Evolutionary conservation across 2,329 filamentous ascomycete genomes (phyloP), one percentile per base, ranked within the genome.

Genomic region (Aspergillus versicolor): DNA sequence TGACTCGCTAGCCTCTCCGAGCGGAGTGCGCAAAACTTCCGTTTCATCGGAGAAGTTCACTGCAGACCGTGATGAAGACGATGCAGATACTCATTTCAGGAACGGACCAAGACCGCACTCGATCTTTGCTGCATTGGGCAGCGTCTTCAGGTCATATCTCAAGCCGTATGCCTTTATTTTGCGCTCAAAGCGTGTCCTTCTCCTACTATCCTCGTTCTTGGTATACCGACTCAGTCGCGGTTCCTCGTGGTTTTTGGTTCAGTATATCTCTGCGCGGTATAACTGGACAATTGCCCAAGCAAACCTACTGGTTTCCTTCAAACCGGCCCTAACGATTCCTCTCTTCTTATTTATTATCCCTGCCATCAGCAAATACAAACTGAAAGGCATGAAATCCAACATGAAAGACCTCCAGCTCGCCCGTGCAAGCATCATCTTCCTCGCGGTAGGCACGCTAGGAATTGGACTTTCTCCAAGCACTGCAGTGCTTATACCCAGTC

Each of bases 221-320:
- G 76, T 79, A 13, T 79, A 77, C 61, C 73, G 77, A n/a, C 68
- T 82, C 6, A 79, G 77, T 49, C 73, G 78, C 24, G 78, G 79
- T 47, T 76, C 77, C 9, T 69, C 78, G 15, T 76, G 73, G 60
- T 73, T 82, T 52, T 64, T 82, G 13, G 71, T 81, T n/a, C 78
- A 80, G 56, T 82, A 82, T 62, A 77, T 81, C 17, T 82, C 79
- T 1, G 78, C 77, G n/a, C 72, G 80, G 22, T 82, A 81, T 54
- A 63, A 66, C 22, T 82, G 79, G 77, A 75, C 76, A 34, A 70
- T 82, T 17, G 77, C 79, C 1, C 61, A 70, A 46, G 68, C 76
- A 51, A 77, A 76, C 43, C 64, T 77, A 54, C 65, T 81, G 19
- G 70, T 79, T 4, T 79, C 79, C 0, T 73, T 80, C 50, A 77